phyloP scores from a whole-genome alignment of 176 grass and related monocot genomes.

The Oryza glumipatula region DNA sequence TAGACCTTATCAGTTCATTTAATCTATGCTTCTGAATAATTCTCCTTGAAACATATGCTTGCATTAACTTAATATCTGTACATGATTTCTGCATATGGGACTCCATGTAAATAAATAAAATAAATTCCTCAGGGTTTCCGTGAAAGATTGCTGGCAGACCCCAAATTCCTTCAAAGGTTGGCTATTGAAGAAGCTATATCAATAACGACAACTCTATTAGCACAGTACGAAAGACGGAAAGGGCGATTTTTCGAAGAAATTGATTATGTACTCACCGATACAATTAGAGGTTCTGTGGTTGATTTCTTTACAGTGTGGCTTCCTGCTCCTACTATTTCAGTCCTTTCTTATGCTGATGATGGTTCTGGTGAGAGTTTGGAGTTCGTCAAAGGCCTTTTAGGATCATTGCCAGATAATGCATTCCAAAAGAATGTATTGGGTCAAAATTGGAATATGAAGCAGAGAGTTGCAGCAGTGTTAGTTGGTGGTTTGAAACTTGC shows the following conservation, averaged over 20 bases:
- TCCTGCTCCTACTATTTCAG: constrained; percentile 94
- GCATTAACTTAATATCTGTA: constrained; percentile 14
- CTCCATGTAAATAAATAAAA: constrained; percentile 3
- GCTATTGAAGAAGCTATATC: constrained; percentile 97
- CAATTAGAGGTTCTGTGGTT: constrained; percentile 91
- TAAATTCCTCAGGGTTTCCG: constrained; percentile 77
- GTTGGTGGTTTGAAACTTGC: constrained; percentile 92
- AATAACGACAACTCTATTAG: constrained; percentile 88
- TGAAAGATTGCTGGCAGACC: constrained; percentile 93
- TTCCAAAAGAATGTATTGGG: constrained; percentile 89
- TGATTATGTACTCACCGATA: constrained; percentile 95
- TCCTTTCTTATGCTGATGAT: constrained; percentile 81
- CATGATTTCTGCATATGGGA: constrained; percentile 9
- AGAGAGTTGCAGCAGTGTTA: constrained; percentile 78
- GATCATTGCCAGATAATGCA: constrained; percentile 93
- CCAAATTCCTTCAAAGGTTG: constrained; percentile 91
- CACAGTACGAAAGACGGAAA: constrained; percentile 92
- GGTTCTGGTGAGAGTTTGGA: constrained; percentile 72
- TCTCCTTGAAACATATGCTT: constrained; percentile 18
- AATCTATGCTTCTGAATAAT: constrained; percentile 22
- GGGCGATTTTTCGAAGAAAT: constrained; percentile 93
- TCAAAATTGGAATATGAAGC: constrained; percentile 75
- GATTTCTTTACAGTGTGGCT: constrained; percentile 99
- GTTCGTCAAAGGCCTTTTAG: constrained; percentile 70
- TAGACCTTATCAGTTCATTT: constrained; percentile 15